A percentile compares a stretch with the other conserved stretches of the same genome.
Conservation (phyloP, 495 filamentous ascomycete genomes). For the Peziza echinospora region DNA sequence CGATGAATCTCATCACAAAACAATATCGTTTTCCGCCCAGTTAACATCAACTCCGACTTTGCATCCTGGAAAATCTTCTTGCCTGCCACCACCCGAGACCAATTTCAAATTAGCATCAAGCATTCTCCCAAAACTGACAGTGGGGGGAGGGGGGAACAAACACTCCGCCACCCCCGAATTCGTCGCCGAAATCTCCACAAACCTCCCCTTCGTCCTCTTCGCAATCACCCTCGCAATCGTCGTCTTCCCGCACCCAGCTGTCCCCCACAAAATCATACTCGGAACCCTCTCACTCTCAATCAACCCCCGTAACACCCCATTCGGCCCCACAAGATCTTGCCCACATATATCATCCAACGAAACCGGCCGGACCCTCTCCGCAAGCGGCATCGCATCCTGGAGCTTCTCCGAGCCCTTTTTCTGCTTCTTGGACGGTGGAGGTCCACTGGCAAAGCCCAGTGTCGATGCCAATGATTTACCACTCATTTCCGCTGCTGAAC, state of each 20-base stretch:
- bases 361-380: slow-evolving; percentile 79
- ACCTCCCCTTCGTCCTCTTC: slow-evolving; percentile 54
- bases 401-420: slow-evolving; percentile 35
- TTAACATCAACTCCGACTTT: slow-evolving; percentile 55
- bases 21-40: slow-evolving; percentile 78
- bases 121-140: slow-evolving; percentile 90
- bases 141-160: too few species aligned
- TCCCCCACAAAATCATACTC: slow-evolving; percentile 90
- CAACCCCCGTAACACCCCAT: slow-evolving; percentile 68
- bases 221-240: slow-evolving; percentile 90
- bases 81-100: too few species aligned
- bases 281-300: slow-evolving; percentile 75
- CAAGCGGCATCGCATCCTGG: slow-evolving; percentile 56
- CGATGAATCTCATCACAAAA: slow-evolving; percentile 97
- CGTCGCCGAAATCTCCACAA: slow-evolving; percentile 92
- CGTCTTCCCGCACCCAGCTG: slow-evolving; percentile 83
- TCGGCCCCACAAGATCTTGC: slow-evolving; percentile 70
- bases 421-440: slow-evolving; percentile 29
- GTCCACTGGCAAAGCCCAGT: slow-evolving; percentile 9
- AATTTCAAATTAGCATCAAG: slow-evolving; percentile 80
- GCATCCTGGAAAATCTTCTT: slow-evolving; percentile 88
- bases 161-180: slow-evolving; percentile 74
- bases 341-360: slow-evolving; percentile 72
- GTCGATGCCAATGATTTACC: slow-evolving; percentile 8
- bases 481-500: slow-evolving; percentile 26